Percentiles rank a stretch among this genome's conserved stretches.
These are phyloP conservation scores for Avena eriantha DNA, from an alignment of 176 grass and related monocot genomes.

Conservation along the genomic window DNA sequence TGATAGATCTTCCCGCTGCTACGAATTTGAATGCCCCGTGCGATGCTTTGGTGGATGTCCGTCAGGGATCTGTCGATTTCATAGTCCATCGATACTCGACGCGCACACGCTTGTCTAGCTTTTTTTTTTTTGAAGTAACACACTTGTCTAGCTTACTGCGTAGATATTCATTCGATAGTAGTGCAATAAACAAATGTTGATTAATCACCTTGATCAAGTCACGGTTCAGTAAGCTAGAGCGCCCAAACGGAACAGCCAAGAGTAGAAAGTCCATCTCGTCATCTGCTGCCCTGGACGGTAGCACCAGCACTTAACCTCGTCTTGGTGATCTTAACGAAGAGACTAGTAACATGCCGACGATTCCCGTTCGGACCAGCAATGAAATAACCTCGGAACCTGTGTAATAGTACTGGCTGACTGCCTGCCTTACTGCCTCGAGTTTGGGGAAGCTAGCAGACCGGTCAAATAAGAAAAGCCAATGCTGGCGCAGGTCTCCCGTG, in stretches of 20 bases:
- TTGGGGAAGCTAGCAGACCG: slow-evolving; percentile 21
- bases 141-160: no score
- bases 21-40: no score
- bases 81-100: no score
- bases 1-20: no score
- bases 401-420: neutral
- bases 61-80: no score
- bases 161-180: neutral
- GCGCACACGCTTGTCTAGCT: no score
- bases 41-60: no score
- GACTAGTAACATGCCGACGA: slow-evolving; percentile 38
- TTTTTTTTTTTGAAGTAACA: no score
- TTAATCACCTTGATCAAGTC: neutral
- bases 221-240: neutral
- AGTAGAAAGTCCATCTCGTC: neutral
- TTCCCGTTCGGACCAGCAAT: slow-evolving; percentile 42
- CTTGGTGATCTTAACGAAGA: slow-evolving; percentile 13
- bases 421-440: slow-evolving; percentile 7
- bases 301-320: slow-evolving; percentile 1
- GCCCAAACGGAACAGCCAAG: slow-evolving; percentile 36
- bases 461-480: slow-evolving; percentile 61
- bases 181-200: neutral
- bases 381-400: slow-evolving; percentile 45
- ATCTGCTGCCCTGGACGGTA: slow-evolving; percentile 33
- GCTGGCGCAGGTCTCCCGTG: no score